Conservation (phyloP, 768 basidiomycete species). For the Panaeolus papilionaceus region DNA sequence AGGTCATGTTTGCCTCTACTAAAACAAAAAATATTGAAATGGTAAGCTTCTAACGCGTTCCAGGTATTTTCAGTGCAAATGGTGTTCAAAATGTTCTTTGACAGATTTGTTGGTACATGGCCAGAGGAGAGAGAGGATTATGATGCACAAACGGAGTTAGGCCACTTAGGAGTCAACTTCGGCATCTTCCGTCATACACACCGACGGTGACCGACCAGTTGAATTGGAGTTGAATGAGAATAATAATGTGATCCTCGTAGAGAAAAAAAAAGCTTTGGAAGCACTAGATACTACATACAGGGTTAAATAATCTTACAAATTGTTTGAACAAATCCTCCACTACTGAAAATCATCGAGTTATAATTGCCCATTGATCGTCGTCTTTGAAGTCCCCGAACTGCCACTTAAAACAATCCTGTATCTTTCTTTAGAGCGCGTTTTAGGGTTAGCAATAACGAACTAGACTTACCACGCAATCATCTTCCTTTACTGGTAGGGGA, state of each 20-base stretch:
- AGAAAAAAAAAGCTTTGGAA: background rate
- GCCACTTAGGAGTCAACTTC: background rate
- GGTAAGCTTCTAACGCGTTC: background rate
- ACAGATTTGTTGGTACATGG: background rate
- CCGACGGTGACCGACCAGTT: too few species aligned
- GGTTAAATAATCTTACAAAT: background rate
- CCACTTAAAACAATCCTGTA: constrained; percentile 82
- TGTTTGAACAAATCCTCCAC: too few species aligned
- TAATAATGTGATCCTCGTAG: background rate
- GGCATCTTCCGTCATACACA: background rate
- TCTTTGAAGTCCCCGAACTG: constrained; percentile 61
- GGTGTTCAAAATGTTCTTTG: background rate
- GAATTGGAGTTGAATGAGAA: too few species aligned
- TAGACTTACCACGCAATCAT: constrained; percentile 63
- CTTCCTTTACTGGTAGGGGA: constrained; percentile 63
- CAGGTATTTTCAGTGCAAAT: background rate
- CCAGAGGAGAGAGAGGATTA: background rate
- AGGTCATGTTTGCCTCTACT: background rate
- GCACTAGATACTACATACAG: background rate
- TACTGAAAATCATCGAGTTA: background rate
- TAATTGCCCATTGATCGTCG: constrained; percentile 9
- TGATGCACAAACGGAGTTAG: background rate
- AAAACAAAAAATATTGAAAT: background rate
- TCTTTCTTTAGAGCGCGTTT: background rate
- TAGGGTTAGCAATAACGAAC: constrained; percentile 5